These are phyloP conservation scores for Saccharum officinarum DNA, from an alignment of 176 grass and related monocot species.

Conservation along the genomic window DNA sequence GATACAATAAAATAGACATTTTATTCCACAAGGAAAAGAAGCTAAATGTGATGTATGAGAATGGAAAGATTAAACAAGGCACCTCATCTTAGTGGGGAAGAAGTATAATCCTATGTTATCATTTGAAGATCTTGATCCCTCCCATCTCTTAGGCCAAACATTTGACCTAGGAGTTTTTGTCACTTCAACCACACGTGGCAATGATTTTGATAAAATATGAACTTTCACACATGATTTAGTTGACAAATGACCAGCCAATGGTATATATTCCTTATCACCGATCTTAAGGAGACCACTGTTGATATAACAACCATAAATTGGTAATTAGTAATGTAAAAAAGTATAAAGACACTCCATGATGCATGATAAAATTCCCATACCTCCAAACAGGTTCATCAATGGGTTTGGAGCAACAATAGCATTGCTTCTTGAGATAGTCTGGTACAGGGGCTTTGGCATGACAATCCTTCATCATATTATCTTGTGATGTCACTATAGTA, in stretches of 20 bases:
- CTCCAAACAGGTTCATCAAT: conserved; percentile 34
- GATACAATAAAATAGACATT: neutral
- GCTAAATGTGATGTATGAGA: neutral
- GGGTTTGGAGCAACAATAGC: neutral
- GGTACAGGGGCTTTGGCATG: neutral
- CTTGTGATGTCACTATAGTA: neutral
- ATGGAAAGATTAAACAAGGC: neutral
- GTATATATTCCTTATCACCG: conserved; percentile 20
- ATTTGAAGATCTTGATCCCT: conserved; percentile 42
- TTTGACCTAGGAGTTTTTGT: conserved; percentile 40
- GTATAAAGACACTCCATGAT: neutral
- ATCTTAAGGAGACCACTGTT: conserved; percentile 60
- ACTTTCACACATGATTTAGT: conserved; percentile 58
- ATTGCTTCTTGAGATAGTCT: neutral
- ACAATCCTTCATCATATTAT: neutral
- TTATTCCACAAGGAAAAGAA: neutral
- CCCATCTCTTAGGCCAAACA: conserved; percentile 67
- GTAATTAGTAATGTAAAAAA: neutral
- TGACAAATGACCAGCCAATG: conserved; percentile 58
- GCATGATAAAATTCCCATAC: neutral
- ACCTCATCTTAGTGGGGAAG: conserved; percentile 57
- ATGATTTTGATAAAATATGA: conserved; percentile 36
- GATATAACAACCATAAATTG: conserved; percentile 15
- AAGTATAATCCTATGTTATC: conserved; percentile 67
- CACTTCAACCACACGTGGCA: conserved; percentile 37